Evolutionary conservation across 306 rosid genomes (phyloP).

Genomic region (Prunus mira): DNA sequence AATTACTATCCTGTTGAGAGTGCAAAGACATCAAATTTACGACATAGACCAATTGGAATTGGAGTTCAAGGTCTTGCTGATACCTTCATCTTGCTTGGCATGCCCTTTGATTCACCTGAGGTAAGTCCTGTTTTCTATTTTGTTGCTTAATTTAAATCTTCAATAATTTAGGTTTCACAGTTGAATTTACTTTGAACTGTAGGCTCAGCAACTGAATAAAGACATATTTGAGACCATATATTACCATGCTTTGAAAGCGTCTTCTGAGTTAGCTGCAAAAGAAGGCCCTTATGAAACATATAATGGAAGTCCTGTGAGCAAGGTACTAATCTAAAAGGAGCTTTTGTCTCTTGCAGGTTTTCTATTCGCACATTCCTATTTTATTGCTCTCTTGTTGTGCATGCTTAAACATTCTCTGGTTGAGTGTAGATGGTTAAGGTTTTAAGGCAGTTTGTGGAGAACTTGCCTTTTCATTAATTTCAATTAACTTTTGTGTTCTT

Average conservation of each 20-base stretch:
- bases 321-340: constrained; percentile 38
- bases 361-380: not conserved
- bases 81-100: constrained; percentile 84
- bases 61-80: constrained; percentile 99
- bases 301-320: constrained; percentile 77
- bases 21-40: constrained; percentile 72
- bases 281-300: constrained; percentile 83
- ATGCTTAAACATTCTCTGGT: not conserved
- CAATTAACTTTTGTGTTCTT: not conserved
- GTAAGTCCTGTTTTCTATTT: constrained; percentile 32
- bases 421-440: not conserved
- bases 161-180: constrained; percentile 12
- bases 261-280: constrained; percentile 68
- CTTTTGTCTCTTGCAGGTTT: not conserved
- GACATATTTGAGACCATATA: constrained; percentile 92
- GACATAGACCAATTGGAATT: constrained; percentile 95
- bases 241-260: constrained; percentile 74
- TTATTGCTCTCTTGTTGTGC: not conserved
- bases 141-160: constrained; percentile 2
- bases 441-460: not conserved
- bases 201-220: constrained; percentile 93
- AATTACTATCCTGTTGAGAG: constrained; percentile 89
- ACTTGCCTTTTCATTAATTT: not conserved
- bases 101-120: constrained; percentile 96
- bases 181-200: constrained; percentile 22